These are phyloP conservation scores for Phytophthora brassicae DNA, from an alignment of 352 stramenopile genomes.

Conservation along the genomic window DNA sequence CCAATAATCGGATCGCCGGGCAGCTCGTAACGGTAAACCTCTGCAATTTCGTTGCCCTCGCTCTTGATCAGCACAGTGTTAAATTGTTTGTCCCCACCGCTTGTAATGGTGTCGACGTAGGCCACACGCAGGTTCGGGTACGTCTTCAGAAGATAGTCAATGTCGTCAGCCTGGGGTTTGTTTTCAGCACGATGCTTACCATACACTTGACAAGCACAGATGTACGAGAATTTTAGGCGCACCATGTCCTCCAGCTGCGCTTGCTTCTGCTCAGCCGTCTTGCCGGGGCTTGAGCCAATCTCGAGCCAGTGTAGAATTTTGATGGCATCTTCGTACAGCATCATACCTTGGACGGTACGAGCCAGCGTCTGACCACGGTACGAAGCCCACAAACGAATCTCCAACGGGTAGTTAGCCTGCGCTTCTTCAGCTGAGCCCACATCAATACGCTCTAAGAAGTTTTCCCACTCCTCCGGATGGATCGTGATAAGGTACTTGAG, in stretches of 20 bases:
- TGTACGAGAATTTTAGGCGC: constrained; percentile 82
- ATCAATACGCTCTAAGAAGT: constrained; percentile 77
- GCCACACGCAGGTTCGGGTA: constrained; percentile 83
- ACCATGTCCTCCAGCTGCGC: constrained; percentile 80
- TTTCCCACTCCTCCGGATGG: constrained; percentile 77
- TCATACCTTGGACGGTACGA: constrained; percentile 80
- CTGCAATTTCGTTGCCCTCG: constrained; percentile 62
- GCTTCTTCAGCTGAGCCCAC: constrained; percentile 66
- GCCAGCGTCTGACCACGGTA: constrained; percentile 78
- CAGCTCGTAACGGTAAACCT: constrained; percentile 78
- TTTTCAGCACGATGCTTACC: constrained; percentile 72
- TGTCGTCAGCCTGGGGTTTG: constrained; percentile 70
- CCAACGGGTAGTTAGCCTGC: constrained; percentile 58
- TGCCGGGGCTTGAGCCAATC: constrained; percentile 67
- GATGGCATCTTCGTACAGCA: constrained; percentile 82
- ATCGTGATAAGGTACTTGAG: constrained; percentile 82
- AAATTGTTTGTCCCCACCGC: constrained; percentile 43
- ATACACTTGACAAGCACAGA: constrained; percentile 85
- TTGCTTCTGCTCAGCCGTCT: constrained; percentile 72
- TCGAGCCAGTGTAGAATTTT: constrained; percentile 85
- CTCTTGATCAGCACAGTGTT: constrained; percentile 75
- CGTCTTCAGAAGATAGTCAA: constrained; percentile 72
- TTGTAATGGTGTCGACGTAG: constrained; percentile 71
- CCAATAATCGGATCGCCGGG: constrained; percentile 82
- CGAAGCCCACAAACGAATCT: constrained; percentile 78